Evolutionary conservation across 2,329 filamentous ascomycete genomes (phyloP).

Genomic region (Botrytis elliptica): DNA sequence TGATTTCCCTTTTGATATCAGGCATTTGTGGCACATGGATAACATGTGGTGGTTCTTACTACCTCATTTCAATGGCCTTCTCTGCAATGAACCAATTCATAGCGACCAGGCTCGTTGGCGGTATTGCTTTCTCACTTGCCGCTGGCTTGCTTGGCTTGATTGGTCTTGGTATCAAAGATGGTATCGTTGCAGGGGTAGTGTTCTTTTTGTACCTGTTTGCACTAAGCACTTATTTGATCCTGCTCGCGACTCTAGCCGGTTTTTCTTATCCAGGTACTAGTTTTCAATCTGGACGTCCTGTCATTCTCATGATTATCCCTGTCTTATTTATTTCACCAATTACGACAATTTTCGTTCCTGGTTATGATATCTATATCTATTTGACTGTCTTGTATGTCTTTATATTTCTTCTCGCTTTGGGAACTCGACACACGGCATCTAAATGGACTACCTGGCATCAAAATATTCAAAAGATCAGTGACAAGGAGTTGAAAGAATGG

Average conservation of each 20-base stretch:
- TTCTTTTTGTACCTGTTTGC: conserved; percentile 59
- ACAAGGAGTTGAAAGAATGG: conserved; percentile 48
- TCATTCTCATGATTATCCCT: conserved; percentile 55
- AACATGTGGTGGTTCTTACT: conserved; percentile 62
- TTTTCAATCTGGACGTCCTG: conserved; percentile 48
- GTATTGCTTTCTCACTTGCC: conserved; percentile 43
- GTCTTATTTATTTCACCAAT: conserved; percentile 56
- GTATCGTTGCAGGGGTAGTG: conserved; percentile 49
- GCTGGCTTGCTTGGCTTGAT: conserved; percentile 48
- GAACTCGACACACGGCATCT: conserved; percentile 51
- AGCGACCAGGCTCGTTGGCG: conserved; percentile 47
- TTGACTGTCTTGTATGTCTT: conserved; percentile 54
- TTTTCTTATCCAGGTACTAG: conserved; percentile 52
- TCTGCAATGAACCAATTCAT: conserved; percentile 44
- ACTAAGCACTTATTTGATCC: conserved; percentile 57
- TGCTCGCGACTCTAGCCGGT: conserved; percentile 51
- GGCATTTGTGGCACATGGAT: conserved; percentile 63
- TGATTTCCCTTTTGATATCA: conserved; percentile 57
- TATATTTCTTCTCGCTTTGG: conserved; percentile 50
- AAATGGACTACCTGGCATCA: conserved; percentile 60
- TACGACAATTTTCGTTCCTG: conserved; percentile 51
- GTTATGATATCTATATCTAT: conserved; percentile 56
- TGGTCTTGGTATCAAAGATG: conserved; percentile 46
- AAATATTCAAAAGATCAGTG: conserved; percentile 51
- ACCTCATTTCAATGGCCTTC: conserved; percentile 56